Evolutionary conservation across 805 yeast species (phyloP), one percentile per base, ranked within the genome.

Genomic region (Candida palmyrensis): DNA sequence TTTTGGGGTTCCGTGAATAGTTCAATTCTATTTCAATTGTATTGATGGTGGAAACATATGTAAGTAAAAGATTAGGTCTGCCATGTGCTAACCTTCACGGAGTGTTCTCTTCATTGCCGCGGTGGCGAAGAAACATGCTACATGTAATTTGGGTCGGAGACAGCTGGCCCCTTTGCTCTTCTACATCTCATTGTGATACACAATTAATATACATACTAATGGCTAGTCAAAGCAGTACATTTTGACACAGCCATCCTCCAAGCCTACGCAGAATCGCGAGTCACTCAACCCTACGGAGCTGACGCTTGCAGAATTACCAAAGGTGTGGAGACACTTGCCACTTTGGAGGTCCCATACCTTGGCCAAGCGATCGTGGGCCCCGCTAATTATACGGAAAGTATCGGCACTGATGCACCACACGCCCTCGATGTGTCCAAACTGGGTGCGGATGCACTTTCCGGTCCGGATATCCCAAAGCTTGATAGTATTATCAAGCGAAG

Each of bases 351-450:
- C 98, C 98, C 98, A 92, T 5, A 92, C 84, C 55, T 83, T 90
- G 40, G 85, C 85, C 22, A 78, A 67, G 41, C 87, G 74, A 63
- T 92, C 98, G 52, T 92, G 97, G 1, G 96, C 89, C 2, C 97
- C 97, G 48, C 92, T 80, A 8, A 90, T 84, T 28, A 92, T 84
- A 44, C 98, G 73, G 68, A 92, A 92, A 25, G 89, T 88, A 62
- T 92, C 97, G 1, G 97, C 95, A 12, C 92, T 87, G 36, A 92
- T 82, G 27, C 90, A 87, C 97, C 97, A 90, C 13, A 92, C 96
- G 15, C 98, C 98, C 59, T 92, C 97, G 35, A 90, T 87, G 53
- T 92, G 98, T 2, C 98, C 98, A 63, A 90, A 92, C 57, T 92
- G 90, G 0, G 98, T 92, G 37, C 96, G 71, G 8, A 88, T 75